Evolutionary conservation across 805 yeast genomes (phyloP), one percentile per base, ranked within the genome.

Genomic region (Pichia heedii): DNA sequence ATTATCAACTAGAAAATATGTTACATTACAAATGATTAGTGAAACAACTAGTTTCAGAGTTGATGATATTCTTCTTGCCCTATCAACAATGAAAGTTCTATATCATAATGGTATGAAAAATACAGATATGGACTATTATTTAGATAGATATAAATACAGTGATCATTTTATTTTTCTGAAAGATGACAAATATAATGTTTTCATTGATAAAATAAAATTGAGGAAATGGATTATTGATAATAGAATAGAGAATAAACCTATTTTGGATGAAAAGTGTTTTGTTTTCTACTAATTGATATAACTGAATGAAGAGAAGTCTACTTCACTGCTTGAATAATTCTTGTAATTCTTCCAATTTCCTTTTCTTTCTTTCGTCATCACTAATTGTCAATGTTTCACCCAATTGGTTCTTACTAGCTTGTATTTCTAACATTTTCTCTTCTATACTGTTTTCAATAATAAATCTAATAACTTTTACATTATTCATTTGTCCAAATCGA

Each of bases 401-500:
- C 46, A 83, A 68, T 40, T 79, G 83, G 52, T 82, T 71, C 58
- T 89, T 90, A 33, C 89, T 67, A 50, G 85, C 95, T 59, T 89
- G 97, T 33, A 90, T 84, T 49, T 76, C 71, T 39, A 90, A 67
- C 93, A 89, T 90, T 53, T 87, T 78, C 48, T 81, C 93, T 58
- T 89, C 97, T 20, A 89, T 84, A 46, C 90, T 79, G 38, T 79
- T 78, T 51, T 81, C 81, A 63, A 89, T 79, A 36, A 89, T 86
- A 55, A 89, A 89, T 46, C 97, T 65, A 2, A 77, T 68, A 26
- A 89, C 88, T 48, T 74, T 76, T 13, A 90, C 97, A 35, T 71
- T 71, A 22, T 70, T 74, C 11, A 67, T 66, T 57, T 89, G 97
- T 0, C 97, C 97, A 56, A 90, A 84, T 52, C 97, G 73, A 57